Conservation (phyloP, 768 basidiomycete genomes). For the Paxillus involutus region DNA sequence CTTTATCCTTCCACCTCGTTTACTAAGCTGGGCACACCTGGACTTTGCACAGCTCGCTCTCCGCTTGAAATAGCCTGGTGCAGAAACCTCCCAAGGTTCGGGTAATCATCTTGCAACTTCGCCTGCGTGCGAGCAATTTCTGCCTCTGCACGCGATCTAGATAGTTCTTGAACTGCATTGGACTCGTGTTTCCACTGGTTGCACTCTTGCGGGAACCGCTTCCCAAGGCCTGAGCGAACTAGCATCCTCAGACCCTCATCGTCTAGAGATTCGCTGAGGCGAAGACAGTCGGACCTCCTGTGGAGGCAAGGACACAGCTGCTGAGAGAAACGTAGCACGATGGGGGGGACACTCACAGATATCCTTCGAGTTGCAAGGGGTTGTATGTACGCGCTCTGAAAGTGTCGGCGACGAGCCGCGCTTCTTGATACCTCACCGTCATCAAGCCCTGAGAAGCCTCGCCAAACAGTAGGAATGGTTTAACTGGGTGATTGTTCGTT, state of each 20-base stretch:
- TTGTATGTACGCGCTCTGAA: not conserved
- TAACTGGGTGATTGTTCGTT: slow-evolving; percentile 4
- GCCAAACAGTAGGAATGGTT: slow-evolving; percentile 36
- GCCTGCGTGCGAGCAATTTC: not conserved
- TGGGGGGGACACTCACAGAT: slow-evolving; percentile 16
- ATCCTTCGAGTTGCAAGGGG: slow-evolving; percentile 10
- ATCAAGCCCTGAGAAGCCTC: slow-evolving; percentile 44
- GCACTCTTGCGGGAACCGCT: too few species aligned
- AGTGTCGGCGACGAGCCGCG: not conserved
- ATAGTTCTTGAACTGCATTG: not conserved
- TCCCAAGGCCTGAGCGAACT: slow-evolving; percentile 21
- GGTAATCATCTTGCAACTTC: slow-evolving; percentile 8
- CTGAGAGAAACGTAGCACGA: not conserved
- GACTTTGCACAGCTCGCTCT: not conserved
- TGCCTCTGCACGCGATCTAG: accelerated
- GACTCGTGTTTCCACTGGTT: slow-evolving; percentile 21
- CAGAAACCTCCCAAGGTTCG: slow-evolving; percentile 13
- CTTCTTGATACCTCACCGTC: slow-evolving; percentile 26
- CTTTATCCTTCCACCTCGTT: too few species aligned
- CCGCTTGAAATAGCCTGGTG: slow-evolving; percentile 24
- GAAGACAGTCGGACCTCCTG: too few species aligned
- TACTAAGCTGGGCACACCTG: not conserved
- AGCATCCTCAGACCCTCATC: slow-evolving; percentile 28
- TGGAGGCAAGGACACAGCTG: too few species aligned
- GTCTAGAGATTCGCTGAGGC: slow-evolving; percentile 24